Base-by-base conservation (phyloP, 768 basidiomycete species). In the Pisolithus sp. region DNA sequence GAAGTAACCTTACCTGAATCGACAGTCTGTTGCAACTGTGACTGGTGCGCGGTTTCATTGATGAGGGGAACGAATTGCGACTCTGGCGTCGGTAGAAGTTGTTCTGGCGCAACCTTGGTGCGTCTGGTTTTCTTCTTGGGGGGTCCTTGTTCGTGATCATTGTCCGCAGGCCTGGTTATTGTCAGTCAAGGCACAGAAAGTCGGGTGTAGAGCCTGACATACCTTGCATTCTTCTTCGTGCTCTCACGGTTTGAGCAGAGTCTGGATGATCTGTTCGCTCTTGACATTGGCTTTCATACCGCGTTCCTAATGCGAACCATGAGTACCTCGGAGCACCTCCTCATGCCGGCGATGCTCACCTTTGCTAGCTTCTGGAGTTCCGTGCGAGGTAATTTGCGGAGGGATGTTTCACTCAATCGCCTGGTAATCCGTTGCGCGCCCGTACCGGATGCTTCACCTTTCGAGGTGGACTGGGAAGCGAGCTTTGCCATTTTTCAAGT, bases 331-430 rank as follows among this genome's bases (percentile, higher is more conserved):
- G 7, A 24, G 30, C 13, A 41, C 34, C n/a, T 18, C 43, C 8
- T 36, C 28, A 21, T 48, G n/a, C 36, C 26, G 12, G 13, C 34
- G 23, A 39, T 21, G 17, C 52, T 9, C 50, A 62, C 67, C 62
- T 46, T 62, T 3, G 64, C 60, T 1, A 64, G 41, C 34, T 66
- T 64, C 50, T 66, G 65, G 21, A 66, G 57, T 30, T 56, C 40
- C 1, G 51, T 49, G 6, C 67, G 63, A 46, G 67, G 26, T 13
- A 66, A 54, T 28, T 57, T 58, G 46, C 54, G 60, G 28, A 66
- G 66, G 24, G 52, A 21, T 37, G 2, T 51, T 43, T 62, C 58
- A 28, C 44, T 55, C 39, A 60, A 34, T 7, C 34, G 34, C 13
- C 34, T n/a, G 8, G 46, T 40, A 2, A 48, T 39, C 23, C 7